Conservation (phyloP, 352 stramenopile genomes). For the Pythium rhizo-oryzae region DNA sequence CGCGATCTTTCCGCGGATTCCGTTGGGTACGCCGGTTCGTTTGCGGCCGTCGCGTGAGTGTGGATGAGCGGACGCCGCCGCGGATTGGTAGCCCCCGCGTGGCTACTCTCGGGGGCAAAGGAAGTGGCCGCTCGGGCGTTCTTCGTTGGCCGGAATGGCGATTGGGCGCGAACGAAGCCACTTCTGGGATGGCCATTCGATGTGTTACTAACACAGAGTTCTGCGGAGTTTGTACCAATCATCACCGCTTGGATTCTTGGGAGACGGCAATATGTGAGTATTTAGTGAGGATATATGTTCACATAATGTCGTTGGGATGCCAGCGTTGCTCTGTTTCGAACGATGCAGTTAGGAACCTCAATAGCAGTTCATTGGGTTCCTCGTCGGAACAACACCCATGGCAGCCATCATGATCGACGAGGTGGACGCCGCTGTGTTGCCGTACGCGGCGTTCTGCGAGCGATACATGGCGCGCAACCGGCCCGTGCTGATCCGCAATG, state of each 20-base stretch:
- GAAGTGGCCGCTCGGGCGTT: no score
- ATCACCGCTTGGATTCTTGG: not conserved
- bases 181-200: not conserved
- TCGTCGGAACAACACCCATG: not conserved
- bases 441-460: conserved; percentile 73
- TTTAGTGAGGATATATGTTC: not conserved
- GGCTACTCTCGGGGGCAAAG: no score
- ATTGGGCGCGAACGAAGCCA: not conserved
- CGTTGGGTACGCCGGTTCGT: not conserved
- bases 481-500: conserved; percentile 70
- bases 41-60: not conserved
- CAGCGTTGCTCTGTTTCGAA: conserved; percentile 3
- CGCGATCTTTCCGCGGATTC: not conserved
- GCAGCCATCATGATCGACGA: conserved; percentile 42
- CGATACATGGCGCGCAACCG: conserved; percentile 72
- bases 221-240: not conserved
- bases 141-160: not conserved
- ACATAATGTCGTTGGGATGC: not conserved
- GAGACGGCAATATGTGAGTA: no score
- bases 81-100: no score
- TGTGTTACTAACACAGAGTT: not conserved
- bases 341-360: conserved; percentile 15
- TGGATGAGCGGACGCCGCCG: no score
- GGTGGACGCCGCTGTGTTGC: conserved; percentile 53
- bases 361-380: not conserved